Evolutionary conservation across 805 yeast species (phyloP).

Genomic region (Nakazawaea laoshanensis): DNA sequence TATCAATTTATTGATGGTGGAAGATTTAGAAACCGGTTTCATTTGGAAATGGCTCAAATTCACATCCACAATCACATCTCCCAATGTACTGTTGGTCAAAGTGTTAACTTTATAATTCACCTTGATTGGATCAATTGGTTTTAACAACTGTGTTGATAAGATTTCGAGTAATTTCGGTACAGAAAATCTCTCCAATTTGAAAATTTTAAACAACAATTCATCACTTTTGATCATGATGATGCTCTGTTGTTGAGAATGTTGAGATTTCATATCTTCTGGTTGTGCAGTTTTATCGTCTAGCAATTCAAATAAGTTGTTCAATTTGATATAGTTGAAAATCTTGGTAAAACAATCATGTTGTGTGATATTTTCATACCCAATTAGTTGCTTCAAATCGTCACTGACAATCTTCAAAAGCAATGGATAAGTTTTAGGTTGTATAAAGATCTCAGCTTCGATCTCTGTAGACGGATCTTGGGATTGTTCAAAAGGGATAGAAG

Average conservation of each 20-base stretch:
- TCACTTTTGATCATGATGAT: conserved; percentile 29
- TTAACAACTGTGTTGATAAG: conserved; percentile 55
- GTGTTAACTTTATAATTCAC: conserved; percentile 72
- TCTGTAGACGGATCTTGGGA: conserved; percentile 30
- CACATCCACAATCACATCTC: conserved; percentile 74
- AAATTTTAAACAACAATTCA: conserved; percentile 34
- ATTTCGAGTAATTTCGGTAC: conserved; percentile 68
- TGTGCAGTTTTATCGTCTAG: conserved; percentile 15
- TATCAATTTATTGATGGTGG: conserved; percentile 32
- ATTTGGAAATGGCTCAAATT: conserved; percentile 37
- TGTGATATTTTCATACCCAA: conserved; percentile 73
- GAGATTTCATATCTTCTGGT: conserved; percentile 11
- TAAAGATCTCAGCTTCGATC: conserved; percentile 60
- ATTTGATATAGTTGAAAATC: conserved; percentile 25
- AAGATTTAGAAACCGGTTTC: conserved; percentile 28
- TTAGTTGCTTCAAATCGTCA: conserved; percentile 51
- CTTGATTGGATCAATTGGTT: conserved; percentile 74
- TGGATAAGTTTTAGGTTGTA: conserved; percentile 76
- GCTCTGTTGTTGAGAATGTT: conserved; percentile 13
- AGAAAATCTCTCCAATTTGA: conserved; percentile 45
- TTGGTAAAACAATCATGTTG: conserved; percentile 67
- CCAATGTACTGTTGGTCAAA: conserved; percentile 67
- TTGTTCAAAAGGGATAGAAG: conserved; percentile 20
- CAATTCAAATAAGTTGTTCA: conserved; percentile 25
- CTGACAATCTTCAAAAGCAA: conserved; percentile 56